Evolutionary conservation across 2,329 filamentous ascomycete genomes (phyloP), one percentile per base, ranked within the genome.

Genomic region (Fusarium burgessii): DNA sequence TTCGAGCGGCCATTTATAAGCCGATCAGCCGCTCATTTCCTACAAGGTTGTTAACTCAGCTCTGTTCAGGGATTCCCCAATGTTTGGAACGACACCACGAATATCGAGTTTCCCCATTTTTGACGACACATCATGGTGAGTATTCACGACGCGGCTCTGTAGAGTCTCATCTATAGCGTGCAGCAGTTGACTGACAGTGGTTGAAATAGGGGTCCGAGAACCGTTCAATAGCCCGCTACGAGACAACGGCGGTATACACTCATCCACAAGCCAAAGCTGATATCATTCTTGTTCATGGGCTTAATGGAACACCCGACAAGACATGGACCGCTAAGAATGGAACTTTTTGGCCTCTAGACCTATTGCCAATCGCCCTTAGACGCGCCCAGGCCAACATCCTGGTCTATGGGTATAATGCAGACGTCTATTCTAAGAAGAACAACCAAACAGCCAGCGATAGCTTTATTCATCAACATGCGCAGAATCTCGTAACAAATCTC

Each of bases 341-440:
- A 41, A 83, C 88, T 33, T 93, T 91, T 80, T 94, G 92, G 92
- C 92, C 92, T 0, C 81, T 84, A 15, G 89, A 93, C 67, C 84
- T 94, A 17, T 84, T 94, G 3, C 91, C 92, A 0, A 77, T 81
- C 2, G 85, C 90, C 4, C 82, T 93, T 18, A 85, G 84, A 57
- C 81, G 84, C 13, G 83, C 84, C 14, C 86, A 86, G 27, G 90
- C 90, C 56, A 89, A 92, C 55, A 83, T 94, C 23, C 80, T 93
- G 58, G 90, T 91, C 2, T 93, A 93, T 76, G 92, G 92, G 27
- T 94, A 93, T 78, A 92, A 94, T 77, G 91, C 91, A 27, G 90
- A 92, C 62, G 85, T 89, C 27, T 86, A 85, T 72, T 84, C 84
- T 7, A 82, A 82, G 49, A 80, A 79, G 52, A 82, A 84, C 66